A percentile compares a stretch with the other conserved stretches of the same genome.
Evolutionary conservation across 495 filamentous ascomycete species (phyloP).

Genomic region (Penicillium salamii): DNA sequence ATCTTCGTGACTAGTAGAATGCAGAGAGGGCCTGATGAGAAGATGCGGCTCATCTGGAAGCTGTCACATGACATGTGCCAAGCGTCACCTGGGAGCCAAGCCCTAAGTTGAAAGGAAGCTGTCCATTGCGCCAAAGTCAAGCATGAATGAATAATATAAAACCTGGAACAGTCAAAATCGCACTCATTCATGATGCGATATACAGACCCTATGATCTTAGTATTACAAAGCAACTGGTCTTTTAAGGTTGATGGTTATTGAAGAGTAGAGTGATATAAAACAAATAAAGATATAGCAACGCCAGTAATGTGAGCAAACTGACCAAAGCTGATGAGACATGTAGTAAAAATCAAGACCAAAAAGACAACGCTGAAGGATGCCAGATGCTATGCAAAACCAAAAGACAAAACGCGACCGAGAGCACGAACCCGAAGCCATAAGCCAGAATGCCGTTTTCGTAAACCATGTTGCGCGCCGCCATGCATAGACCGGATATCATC

Average conservation of each 20-base stretch:
- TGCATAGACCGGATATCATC: conserved; percentile 36
- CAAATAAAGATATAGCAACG: conserved; percentile 7
- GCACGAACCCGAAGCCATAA: conserved; percentile 33
- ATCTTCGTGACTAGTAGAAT: conserved; percentile 20
- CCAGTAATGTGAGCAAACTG: conserved; percentile 6
- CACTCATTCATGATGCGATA: too few species aligned
- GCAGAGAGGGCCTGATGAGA: conserved; percentile 10
- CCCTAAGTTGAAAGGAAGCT: conserved; percentile 3
- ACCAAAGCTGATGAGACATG: neutral
- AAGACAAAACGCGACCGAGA: conserved; percentile 26
- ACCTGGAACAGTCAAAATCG: too few species aligned
- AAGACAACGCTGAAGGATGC: conserved; percentile 22
- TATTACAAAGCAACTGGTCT: neutral
- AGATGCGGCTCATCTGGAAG: conserved; percentile 15
- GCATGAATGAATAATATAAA: too few species aligned
- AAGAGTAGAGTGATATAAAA: conserved; percentile 20
- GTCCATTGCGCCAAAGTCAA: too few species aligned
- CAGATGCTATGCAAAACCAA: conserved; percentile 29
- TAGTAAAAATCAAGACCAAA: neutral
- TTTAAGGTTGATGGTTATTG: too few species aligned
- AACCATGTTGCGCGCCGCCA: conserved; percentile 32
- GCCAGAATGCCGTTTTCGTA: conserved; percentile 33
- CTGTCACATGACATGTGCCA: conserved; percentile 18
- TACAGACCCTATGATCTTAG: too few species aligned
- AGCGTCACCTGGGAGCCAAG: conserved; percentile 4